phyloP scores from a whole-genome alignment of 208 protist genomes.

The Trypanosoma scelopori region DNA sequence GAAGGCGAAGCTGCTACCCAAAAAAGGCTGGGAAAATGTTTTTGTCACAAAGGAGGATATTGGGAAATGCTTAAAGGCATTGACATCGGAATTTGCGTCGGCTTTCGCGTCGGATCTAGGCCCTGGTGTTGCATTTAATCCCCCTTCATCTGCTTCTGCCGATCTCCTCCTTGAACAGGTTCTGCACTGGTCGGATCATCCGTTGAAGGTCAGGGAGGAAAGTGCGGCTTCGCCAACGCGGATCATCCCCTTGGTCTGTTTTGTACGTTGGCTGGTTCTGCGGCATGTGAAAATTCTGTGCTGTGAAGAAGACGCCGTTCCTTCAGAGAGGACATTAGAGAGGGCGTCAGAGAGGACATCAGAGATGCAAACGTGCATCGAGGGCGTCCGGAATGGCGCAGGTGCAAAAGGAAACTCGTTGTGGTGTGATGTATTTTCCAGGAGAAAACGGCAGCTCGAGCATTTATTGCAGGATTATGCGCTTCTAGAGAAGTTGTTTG shows the following conservation, averaged over 20 bases:
- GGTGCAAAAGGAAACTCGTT: background rate
- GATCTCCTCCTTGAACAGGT: background rate
- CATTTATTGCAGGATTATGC: conserved; percentile 1
- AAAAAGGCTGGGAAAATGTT: conserved; percentile 4
- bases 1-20: conserved; percentile 30
- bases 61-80: conserved; percentile 9
- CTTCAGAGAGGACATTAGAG: too few relatives aligned
- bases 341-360: too few relatives aligned
- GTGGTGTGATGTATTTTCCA: conserved; percentile 10
- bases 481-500: conserved; percentile 28
- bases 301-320: conserved; percentile 23
- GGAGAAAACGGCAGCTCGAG: background rate
- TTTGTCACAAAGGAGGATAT: conserved; percentile 1
- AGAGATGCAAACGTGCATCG: too few relatives aligned
- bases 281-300: conserved; percentile 35
- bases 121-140: conserved; percentile 14
- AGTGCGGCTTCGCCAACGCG: background rate
- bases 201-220: background rate
- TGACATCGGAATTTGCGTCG: conserved; percentile 1
- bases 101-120: conserved; percentile 16
- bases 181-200: conserved; percentile 2
- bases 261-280: conserved; percentile 50
- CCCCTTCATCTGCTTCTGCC: conserved; percentile 1
- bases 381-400: background rate
- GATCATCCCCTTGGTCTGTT: conserved; percentile 33